Evolutionary conservation across 352 stramenopile species (phyloP).

Genomic region (Blastocystis sp.): DNA sequence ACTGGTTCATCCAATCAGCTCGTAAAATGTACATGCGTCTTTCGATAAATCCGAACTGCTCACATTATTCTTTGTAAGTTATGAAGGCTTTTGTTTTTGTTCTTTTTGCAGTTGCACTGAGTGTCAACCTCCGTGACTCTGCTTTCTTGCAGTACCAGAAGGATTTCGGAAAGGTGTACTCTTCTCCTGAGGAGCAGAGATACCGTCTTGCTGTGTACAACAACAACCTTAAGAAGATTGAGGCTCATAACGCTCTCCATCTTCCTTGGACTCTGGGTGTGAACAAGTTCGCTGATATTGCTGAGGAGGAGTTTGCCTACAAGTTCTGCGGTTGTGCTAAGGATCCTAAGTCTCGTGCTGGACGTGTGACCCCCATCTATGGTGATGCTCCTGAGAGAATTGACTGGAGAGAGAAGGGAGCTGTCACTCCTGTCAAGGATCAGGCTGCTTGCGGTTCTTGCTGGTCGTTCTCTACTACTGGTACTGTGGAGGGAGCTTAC

Average conservation of each 20-base stretch:
- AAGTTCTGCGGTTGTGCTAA: slow-evolving; percentile 65
- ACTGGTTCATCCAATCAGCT: slow-evolving; percentile 48
- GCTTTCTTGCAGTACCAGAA: slow-evolving; percentile 27
- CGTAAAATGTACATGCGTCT: background rate
- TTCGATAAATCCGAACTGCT: background rate
- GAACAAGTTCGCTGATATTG: slow-evolving; percentile 68
- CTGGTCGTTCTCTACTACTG: slow-evolving; percentile 86
- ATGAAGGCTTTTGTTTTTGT: slow-evolving; percentile 61
- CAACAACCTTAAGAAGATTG: slow-evolving; percentile 65
- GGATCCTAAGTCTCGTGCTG: slow-evolving; percentile 21
- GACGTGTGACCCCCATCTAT: background rate
- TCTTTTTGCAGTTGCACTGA: slow-evolving; percentile 55
- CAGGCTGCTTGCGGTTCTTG: slow-evolving; percentile 87
- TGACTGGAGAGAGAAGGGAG: slow-evolving; percentile 72
- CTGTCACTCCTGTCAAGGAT: slow-evolving; percentile 83
- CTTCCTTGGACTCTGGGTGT: slow-evolving; percentile 65
- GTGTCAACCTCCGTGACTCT: slow-evolving; percentile 39
- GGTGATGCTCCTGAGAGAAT: slow-evolving; percentile 65
- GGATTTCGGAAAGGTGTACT: slow-evolving; percentile 43
- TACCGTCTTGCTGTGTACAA: slow-evolving; percentile 64
- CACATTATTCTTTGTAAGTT: slow-evolving; percentile 50
- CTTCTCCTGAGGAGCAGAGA: slow-evolving; percentile 48
- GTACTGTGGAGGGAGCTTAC: slow-evolving; percentile 79
- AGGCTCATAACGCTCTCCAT: slow-evolving; percentile 63
- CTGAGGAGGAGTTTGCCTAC: slow-evolving; percentile 65